A percentile compares a stretch with the other conserved stretches of the same genome.
Evolutionary conservation across 202 grass and related monocot genomes (phyloP).

Genomic region (Tripidium arundinaceum): DNA sequence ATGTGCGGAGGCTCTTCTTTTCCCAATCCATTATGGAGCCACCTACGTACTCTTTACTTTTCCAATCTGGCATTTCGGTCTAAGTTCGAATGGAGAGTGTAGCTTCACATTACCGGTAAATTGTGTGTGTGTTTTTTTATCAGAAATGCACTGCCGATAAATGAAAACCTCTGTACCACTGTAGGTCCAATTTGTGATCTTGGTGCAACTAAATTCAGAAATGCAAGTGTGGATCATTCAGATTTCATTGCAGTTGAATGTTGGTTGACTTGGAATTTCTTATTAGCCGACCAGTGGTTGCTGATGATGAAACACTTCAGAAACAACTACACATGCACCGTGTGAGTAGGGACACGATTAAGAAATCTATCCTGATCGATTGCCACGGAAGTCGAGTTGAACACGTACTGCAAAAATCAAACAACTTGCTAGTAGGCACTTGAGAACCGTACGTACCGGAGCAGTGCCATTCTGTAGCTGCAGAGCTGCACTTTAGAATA

Average conservation of each 20-base stretch:
- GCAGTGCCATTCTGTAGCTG: too few relatives aligned
- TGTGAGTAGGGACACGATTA: not conserved
- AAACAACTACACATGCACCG: not conserved
- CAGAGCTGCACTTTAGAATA: too few relatives aligned
- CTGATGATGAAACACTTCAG: not conserved
- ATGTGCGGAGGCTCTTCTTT: not conserved
- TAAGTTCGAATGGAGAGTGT: not conserved
- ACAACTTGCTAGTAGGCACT: too few relatives aligned
- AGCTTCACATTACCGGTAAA: not conserved
- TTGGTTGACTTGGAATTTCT: not conserved
- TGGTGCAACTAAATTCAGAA: not conserved
- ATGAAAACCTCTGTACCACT: not conserved
- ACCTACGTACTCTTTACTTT: not conserved
- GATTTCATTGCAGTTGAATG: not conserved
- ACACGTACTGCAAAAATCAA: too few relatives aligned
- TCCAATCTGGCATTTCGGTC: not conserved
- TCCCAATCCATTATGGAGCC: not conserved
- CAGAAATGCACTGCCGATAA: not conserved
- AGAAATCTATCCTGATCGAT: not conserved
- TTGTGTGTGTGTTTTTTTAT: not conserved
- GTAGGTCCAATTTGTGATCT: not conserved
- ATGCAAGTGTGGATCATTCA: too few relatives aligned
- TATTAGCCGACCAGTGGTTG: not conserved
- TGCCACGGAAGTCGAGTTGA: not conserved
- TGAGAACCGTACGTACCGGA: too few relatives aligned